These are phyloP conservation scores for Kluyveromyces nonfermentans DNA, from an alignment of 805 yeast species.

Conservation along the genomic window DNA sequence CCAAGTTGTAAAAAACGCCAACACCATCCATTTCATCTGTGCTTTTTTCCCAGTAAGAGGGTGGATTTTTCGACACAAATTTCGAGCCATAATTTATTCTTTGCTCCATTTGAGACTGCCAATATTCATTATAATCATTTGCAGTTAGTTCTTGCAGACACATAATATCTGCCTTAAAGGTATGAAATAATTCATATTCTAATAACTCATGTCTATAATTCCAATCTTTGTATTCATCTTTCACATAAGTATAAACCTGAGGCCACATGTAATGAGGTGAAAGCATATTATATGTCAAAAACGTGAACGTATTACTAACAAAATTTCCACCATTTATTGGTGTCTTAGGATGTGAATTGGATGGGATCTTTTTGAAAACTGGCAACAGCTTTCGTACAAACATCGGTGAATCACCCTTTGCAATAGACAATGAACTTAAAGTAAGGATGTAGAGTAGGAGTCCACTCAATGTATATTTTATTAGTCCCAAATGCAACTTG, in stretches of 20 bases:
- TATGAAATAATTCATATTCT: conserved; percentile 27
- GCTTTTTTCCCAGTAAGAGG: conserved; percentile 43
- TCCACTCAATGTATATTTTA: neutral
- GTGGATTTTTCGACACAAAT: conserved; percentile 42
- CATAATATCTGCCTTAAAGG: conserved; percentile 44
- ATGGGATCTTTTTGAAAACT: conserved; percentile 3
- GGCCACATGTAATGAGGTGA: conserved; percentile 54
- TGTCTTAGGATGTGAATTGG: conserved; percentile 2
- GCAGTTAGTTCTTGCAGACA: conserved; percentile 48
- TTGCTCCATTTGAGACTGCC: conserved; percentile 29
- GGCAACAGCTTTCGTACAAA: conserved; percentile 7
- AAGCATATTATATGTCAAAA: conserved; percentile 39
- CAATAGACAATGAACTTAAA: neutral
- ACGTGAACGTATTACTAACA: conserved; percentile 19
- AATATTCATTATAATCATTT: conserved; percentile 31
- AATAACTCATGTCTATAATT: conserved; percentile 37
- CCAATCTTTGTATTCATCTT: conserved; percentile 41
- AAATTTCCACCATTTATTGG: neutral
- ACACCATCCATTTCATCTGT: conserved; percentile 50
- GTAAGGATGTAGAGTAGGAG: neutral
- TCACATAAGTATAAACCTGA: conserved; percentile 42
- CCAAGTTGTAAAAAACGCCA: conserved; percentile 41
- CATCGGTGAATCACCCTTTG: conserved; percentile 3
- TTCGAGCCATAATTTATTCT: conserved; percentile 36
- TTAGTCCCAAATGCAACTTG: neutral